A percentile compares a stretch with the other conserved stretches of the same genome.
phyloP scores from a whole-genome alignment of 2,329 filamentous ascomycete species.

The Colletotrichum liriopes region DNA sequence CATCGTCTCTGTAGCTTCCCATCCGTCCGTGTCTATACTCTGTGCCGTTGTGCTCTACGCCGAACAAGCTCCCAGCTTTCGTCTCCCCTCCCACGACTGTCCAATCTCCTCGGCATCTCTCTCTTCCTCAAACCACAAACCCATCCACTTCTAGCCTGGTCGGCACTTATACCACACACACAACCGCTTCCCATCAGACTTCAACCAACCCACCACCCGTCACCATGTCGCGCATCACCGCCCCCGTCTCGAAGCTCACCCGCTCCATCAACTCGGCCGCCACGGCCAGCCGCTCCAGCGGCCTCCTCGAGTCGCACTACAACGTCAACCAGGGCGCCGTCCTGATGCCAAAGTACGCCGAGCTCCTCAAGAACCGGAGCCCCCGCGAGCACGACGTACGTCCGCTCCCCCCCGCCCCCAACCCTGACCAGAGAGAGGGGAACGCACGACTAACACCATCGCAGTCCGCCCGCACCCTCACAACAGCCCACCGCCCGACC shows the following conservation, averaged over 20 bases:
- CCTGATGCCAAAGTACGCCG: conserved; percentile 65
- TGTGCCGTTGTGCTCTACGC: background rate
- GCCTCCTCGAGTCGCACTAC: conserved; percentile 51
- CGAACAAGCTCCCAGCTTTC: background rate
- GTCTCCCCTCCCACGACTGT: background rate
- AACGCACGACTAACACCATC: conserved; percentile 40
- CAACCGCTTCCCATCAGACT: conserved; percentile 26
- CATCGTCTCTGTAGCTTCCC: conserved; percentile 10
- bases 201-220: background rate
- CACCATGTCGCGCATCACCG: conserved; percentile 66
- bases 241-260: conserved; percentile 65
- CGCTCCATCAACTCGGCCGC: conserved; percentile 63
- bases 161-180: conserved; percentile 14
- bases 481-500: conserved; percentile 64
- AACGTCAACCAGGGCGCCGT: conserved; percentile 54
- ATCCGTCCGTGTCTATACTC: background rate
- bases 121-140: background rate
- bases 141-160: conserved; percentile 8
- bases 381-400: conserved; percentile 59
- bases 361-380: conserved; percentile 58
- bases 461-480: conserved; percentile 58
- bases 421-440: background rate
- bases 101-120: background rate
- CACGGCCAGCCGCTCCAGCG: conserved; percentile 50
- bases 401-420: conserved; percentile 27